phyloP scores from a whole-genome alignment of 768 basidiomycete genomes.

The Myochromella boudieri region DNA sequence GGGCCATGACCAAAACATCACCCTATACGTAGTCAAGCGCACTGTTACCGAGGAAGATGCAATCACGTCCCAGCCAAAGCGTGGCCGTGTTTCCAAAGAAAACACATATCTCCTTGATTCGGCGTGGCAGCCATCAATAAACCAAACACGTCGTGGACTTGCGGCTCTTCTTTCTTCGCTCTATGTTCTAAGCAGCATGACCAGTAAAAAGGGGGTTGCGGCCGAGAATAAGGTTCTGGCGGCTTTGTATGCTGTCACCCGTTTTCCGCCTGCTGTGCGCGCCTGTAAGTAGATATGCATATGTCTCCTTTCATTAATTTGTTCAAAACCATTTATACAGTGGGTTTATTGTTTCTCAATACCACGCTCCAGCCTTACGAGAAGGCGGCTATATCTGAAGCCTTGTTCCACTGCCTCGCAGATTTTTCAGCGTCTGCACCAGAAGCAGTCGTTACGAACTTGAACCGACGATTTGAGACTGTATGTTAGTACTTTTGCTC shows the following conservation, averaged over 20 bases:
- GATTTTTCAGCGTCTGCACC: slow-evolving; percentile 22
- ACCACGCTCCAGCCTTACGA: slow-evolving; percentile 19
- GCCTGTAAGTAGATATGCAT: slow-evolving; percentile 18
- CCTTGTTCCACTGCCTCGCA: slow-evolving; percentile 20
- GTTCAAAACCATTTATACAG: slow-evolving; percentile 10
- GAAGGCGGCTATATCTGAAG: slow-evolving; percentile 23
- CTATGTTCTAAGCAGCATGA: slow-evolving; percentile 21
- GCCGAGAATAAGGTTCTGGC: slow-evolving; percentile 21
- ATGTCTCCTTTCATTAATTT: neutral
- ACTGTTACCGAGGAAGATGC: neutral
- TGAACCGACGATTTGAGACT: slow-evolving; percentile 9
- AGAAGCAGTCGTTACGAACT: slow-evolving; percentile 11
- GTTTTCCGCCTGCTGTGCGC: slow-evolving; percentile 28
- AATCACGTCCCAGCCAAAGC: neutral
- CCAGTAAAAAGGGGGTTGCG: slow-evolving; percentile 15
- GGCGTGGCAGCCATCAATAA: slow-evolving; percentile 23
- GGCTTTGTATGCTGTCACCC: slow-evolving; percentile 18
- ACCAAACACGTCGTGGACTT: slow-evolving; percentile 27
- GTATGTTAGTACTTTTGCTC: neutral
- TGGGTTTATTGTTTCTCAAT: slow-evolving; percentile 23
- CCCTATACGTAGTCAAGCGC: slow-evolving; percentile 23
- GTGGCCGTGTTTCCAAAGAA: slow-evolving; percentile 15
- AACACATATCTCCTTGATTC: slow-evolving; percentile 17
- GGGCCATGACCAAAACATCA: neutral
- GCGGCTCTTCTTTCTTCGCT: slow-evolving; percentile 28